Evolutionary conservation across 805 yeast species (phyloP), one percentile per base, ranked within the genome.

Genomic region (Scheffersomyces coipomensis): DNA sequence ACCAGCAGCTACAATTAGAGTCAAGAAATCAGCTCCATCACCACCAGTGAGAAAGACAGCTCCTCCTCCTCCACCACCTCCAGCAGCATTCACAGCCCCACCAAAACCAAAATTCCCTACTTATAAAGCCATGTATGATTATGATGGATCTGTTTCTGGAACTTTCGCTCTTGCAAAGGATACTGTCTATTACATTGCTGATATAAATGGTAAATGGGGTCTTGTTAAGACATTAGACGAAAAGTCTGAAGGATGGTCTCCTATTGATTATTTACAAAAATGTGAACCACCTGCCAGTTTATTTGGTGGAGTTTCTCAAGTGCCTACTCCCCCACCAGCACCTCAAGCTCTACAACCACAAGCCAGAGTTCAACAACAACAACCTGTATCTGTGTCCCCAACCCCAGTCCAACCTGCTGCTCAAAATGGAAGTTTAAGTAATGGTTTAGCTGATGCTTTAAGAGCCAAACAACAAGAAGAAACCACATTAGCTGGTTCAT

Each of bases 151-250:
- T 1, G 93, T 91, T 13, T 75, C 83, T 11, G 83, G 95, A 1
- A 82, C 93, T 7, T 70, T 90, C 43, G 88, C 97, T 5, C 71
- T 91, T 29, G 64, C 73, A 5, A 85, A 84, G 52, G 96, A 86
- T 43, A 85, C 86, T 33, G 68, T 88, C 34, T 81, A 91, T 26
- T 79, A 79, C 45, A 79, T 93, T 24, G 83, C 77, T 54, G 80
- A 84, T 47, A 87, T 84, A 41, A 81, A 83, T 33, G 90, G 87
- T 45, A 96, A 97, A 13, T 93, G 99, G 99, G 91, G 96, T 52
- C 72, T 93, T 42, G 97, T 89, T 8, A 85, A 85, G 58, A 72
- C 79, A 24, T 59, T 83, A 44, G 90, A 85, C 53, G 93, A 86
- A 29, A 56, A 83, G 1, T 76, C 70, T 40, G 93, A 89, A 59